Conservation (phyloP, 129 eudicot species). For the Lonicera japonica region DNA sequence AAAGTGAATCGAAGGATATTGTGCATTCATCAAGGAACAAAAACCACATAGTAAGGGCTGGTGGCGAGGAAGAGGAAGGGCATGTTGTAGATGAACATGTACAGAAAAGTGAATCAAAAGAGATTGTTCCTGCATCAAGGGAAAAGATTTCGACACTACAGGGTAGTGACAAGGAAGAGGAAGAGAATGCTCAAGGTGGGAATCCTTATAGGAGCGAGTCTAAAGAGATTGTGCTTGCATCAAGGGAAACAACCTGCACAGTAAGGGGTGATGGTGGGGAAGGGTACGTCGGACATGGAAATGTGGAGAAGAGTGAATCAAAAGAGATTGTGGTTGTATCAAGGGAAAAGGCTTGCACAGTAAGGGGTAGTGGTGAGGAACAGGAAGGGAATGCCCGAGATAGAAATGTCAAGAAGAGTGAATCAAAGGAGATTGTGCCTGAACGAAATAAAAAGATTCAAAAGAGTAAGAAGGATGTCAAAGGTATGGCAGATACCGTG, state of each 20-base stretch:
- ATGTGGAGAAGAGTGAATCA: neutral
- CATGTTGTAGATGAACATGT: neutral
- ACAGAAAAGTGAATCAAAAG: neutral
- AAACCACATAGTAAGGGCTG: no score
- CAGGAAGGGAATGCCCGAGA: neutral
- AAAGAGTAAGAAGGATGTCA: slow-evolving; percentile 14
- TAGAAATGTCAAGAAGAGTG: no score
- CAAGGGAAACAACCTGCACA: slow-evolving; percentile 4
- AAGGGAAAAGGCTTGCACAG: neutral
- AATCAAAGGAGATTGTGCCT: neutral
- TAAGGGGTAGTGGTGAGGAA: no score
- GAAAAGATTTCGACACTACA: neutral
- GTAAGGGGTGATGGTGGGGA: neutral
- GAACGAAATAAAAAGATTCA: slow-evolving; percentile 13
- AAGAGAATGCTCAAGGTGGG: neutral
- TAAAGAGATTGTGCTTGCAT: neutral
- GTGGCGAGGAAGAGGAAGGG: no score
- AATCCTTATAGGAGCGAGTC: neutral
- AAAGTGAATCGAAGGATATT: no score
- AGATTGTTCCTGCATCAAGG: neutral
- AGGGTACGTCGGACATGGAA: neutral
- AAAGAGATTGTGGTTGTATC: neutral
- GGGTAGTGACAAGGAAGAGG: neutral
- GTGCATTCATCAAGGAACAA: no score
- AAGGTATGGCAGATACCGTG: neutral